Base-by-base conservation (phyloP, 495 filamentous ascomycete genomes). In the Tirmania nivea region DNA sequence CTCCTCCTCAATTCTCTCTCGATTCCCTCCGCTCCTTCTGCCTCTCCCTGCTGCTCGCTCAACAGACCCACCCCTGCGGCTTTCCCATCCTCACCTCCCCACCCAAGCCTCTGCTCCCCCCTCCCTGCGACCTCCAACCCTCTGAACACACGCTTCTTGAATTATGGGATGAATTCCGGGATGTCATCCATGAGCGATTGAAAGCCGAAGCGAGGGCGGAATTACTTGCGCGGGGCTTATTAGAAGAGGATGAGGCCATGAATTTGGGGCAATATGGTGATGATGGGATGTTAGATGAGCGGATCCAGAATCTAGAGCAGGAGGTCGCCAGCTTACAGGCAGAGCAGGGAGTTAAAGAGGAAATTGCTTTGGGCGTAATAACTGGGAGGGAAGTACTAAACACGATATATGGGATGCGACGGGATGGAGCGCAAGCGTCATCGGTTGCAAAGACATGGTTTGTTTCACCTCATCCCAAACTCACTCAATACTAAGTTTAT, bases 51-150 rank as follows among this genome's bases (percentile, higher is more conserved):
- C 49, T 64, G n/a, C 56, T 64, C 35, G 60, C 61, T 4, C 60
- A 57, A 5, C 61, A 64, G 49, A 52, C 61, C 10, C 61, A 64
- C 49, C 60, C 52, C 0, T 36, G 63, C 45, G 61, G 61, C 34
- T 64, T 64, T 35, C 48, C 61, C 6, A 36, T 51, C 21, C 19
- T 63, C 39, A 45, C 39, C 0, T 14, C 17, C 39, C 12, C 1
- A 14, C 39, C 39, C 39, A 14, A 14, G 39, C 39, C 39, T 8
- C 1, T 45, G 4, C 39, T 45, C 39, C 8, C 39, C 39, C 39
- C 39, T 8, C 5, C 8, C 39, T 14, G 14, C 39, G 39, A 14
- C 39, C 39, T 45, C 8, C 12, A 14, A 14, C 39, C 39, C 39
- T 14, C 12, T 8, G 39, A 45, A 19, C 39, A 14, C 1, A 45